Evolutionary conservation across 2,329 filamentous ascomycete genomes (phyloP), one percentile per base, ranked within the genome.

Genomic region (Sphaerostilbella broomeana): DNA sequence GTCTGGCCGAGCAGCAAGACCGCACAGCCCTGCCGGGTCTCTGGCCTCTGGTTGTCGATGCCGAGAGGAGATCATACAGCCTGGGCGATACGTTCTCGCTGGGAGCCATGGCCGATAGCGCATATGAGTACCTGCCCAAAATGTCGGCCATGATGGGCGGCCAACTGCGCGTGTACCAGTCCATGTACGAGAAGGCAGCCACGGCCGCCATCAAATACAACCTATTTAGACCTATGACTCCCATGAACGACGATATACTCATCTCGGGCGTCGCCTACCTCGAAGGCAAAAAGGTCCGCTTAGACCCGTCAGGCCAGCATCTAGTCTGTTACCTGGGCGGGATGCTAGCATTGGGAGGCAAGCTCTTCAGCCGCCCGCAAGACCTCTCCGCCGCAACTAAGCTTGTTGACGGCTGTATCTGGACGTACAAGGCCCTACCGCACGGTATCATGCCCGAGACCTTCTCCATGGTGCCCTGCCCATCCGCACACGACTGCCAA

Each of bases 1-100:
- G 79, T 13, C 69, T 90, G 26, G 73, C 82, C 42, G 65, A 69
- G 18, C 73, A 75, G 47, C 85, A 90, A 61, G 74, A 75, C 50
- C 60, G 67, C n/a, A 87, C 83, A 1, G 68, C 65, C 28, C 59
- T 89, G 5, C 84, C 83, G 0, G 85, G 86, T 2, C 69, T 90
- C 63, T 92, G 81, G 82, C 84, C 84, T 1, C 69, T 73, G 15
- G 65, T 67, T 35, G 62, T 90, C 35, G 74, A 88, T 57, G 72
- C 60, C 65, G 67, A 51, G 64, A 72, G 47, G 70, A 67, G 63
- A 57, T 64, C 53, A 50, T 65, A 67, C 25, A 48, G 63, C 25
- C 36, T 36, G 5, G 62, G 63, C n/a, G 50, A 35, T 3, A 51
- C 48, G n/a, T 76, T 68, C 47, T 69, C 69, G 0, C 59, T 77